phyloP scores from a whole-genome alignment of 2,329 filamentous ascomycete genomes.

The Iodosphaeria phyllophila region DNA sequence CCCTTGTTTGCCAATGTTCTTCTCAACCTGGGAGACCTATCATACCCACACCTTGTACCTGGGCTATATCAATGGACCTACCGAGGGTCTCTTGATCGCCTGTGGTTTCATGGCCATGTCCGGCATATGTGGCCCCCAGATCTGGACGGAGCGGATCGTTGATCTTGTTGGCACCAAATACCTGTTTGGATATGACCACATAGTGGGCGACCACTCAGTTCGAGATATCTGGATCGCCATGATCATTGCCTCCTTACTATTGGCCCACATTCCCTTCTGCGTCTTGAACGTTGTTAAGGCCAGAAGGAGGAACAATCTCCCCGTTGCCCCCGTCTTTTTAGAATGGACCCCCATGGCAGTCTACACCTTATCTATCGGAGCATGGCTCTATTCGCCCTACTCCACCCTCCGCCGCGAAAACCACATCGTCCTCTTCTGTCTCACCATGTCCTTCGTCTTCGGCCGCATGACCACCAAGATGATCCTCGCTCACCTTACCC shows the following conservation, averaged over 20 bases:
- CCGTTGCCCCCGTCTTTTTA: slow-evolving; percentile 66
- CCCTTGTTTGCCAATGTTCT: slow-evolving; percentile 94
- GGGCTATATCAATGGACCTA: slow-evolving; percentile 91
- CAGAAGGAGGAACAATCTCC: slow-evolving; percentile 50
- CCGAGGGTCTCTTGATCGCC: slow-evolving; percentile 82
- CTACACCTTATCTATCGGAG: slow-evolving; percentile 54
- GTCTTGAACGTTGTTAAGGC: slow-evolving; percentile 70
- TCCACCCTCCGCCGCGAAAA: slow-evolving; percentile 68
- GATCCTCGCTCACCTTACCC: slow-evolving; percentile 85
- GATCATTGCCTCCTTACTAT: slow-evolving; percentile 44
- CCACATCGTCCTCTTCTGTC: slow-evolving; percentile 77
- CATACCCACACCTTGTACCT: slow-evolving; percentile 95
- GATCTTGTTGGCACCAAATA: slow-evolving; percentile 43
- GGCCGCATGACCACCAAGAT: slow-evolving; percentile 98
- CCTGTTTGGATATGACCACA: slow-evolving; percentile 30
- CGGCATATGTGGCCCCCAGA: slow-evolving; percentile 70
- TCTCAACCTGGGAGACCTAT: slow-evolving; percentile 98
- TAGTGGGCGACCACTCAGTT: slow-evolving; percentile 56
- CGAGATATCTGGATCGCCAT: slow-evolving; percentile 75
- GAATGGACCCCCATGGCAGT: slow-evolving; percentile 88
- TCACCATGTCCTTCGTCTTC: slow-evolving; percentile 93
- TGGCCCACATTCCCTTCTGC: slow-evolving; percentile 73
- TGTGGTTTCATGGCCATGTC: slow-evolving; percentile 72
- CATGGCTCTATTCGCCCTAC: slow-evolving; percentile 82
- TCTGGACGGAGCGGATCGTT: slow-evolving; percentile 65